Conservation (phyloP, 2,329 filamentous ascomycete species). For the Aschersonia sp. region DNA sequence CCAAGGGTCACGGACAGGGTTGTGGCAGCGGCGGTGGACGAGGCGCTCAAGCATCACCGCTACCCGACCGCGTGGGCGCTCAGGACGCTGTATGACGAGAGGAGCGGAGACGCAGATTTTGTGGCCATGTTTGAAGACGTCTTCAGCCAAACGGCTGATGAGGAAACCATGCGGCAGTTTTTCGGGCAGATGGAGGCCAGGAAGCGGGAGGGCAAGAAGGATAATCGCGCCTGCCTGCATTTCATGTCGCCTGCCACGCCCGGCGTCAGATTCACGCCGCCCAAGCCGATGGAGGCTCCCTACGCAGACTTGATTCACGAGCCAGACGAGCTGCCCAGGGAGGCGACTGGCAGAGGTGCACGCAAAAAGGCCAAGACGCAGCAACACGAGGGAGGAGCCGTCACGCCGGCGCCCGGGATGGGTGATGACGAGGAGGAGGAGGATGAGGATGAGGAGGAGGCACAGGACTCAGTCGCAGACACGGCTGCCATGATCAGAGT, state of each 20-base stretch:
- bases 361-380: constrained; percentile 22
- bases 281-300: constrained; percentile 31
- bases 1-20: constrained; percentile 34
- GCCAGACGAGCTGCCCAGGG: constrained; percentile 2
- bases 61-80: constrained; percentile 50
- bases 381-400: constrained; percentile 5
- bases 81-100: constrained; percentile 44
- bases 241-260: constrained; percentile 34
- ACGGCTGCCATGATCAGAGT: constrained; percentile 9
- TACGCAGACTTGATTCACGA: constrained; percentile 29
- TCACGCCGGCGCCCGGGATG: neutral
- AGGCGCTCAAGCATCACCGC: constrained; percentile 39
- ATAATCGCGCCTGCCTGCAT: constrained; percentile 34
- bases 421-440: neutral
- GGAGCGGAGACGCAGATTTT: constrained; percentile 33
- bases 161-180: constrained; percentile 36
- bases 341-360: constrained; percentile 11
- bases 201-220: constrained; percentile 42
- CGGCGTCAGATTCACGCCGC: constrained; percentile 24
- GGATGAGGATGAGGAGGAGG: neutral
- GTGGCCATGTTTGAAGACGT: constrained; percentile 43
- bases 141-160: constrained; percentile 40
- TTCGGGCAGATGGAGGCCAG: constrained; percentile 32
- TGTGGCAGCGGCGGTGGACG: constrained; percentile 41
- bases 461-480: neutral